Percentiles rank a stretch among this genome's conserved stretches.
Conservation (phyloP, 2,329 filamentous ascomycete genomes). For the Venturia carpophila region DNA sequence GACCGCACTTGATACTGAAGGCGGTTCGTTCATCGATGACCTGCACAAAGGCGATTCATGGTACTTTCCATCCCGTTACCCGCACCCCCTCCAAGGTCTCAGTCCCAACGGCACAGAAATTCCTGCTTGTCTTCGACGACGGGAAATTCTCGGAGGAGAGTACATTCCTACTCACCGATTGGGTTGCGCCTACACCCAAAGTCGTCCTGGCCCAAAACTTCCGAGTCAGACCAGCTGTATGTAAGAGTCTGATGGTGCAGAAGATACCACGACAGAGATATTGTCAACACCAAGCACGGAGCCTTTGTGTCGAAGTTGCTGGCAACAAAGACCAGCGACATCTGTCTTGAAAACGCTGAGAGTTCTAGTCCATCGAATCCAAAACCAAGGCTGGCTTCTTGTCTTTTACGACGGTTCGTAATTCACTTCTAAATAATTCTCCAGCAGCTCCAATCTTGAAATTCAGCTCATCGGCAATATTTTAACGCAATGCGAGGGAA, state of each 20-base stretch:
- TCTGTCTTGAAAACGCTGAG: no score
- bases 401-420: no score
- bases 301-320: no score
- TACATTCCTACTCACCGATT: conserved; percentile 67
- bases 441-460: conserved; percentile 24
- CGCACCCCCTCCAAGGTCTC: conserved; percentile 68
- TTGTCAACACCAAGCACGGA: no score
- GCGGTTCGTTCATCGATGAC: conserved; percentile 70
- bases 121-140: conserved; percentile 55
- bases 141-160: conserved; percentile 55
- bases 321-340: no score
- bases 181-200: conserved; percentile 65
- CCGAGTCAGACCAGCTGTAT: conserved; percentile 61
- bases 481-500: no score
- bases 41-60: conserved; percentile 68
- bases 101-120: conserved; percentile 58
- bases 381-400: no score
- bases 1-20: conserved; percentile 66
- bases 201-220: conserved; percentile 69
- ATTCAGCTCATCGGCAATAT: not conserved
- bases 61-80: conserved; percentile 73
- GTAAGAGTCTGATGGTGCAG: conserved; percentile 36
- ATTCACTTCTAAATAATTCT: conserved; percentile 24
- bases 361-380: no score
- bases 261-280: no score